Evolutionary conservation across 2,329 filamentous ascomycete genomes (phyloP), one percentile per base, ranked within the genome.

Genomic region (Fusarium dimerum): DNA sequence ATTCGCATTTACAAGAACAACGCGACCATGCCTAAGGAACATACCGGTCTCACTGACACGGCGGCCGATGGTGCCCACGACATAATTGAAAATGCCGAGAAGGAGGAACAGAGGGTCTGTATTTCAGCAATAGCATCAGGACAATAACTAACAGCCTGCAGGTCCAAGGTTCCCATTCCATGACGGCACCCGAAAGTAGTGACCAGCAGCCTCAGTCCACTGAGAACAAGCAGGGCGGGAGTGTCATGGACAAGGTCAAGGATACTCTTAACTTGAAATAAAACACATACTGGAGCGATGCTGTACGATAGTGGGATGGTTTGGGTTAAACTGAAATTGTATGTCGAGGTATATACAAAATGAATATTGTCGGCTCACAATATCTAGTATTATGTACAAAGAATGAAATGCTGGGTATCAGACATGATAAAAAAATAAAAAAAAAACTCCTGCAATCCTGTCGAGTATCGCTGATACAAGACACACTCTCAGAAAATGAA

Each of bases 51-150:
- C 42, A 52, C 62, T 1, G 68, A 71, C 39, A 66, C 70, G 56
- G 64, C 61, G 20, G 70, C 69, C 15, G 47, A 65, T 7, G 69
- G 70, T 48, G 51, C 53, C 7, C 70, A 72, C 43, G 70, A 72
- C 16, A 61, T 72, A 42, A 72, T 72, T 16, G 68, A 71, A 45
- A 48, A 61, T 4, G 70, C 69, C 30, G 70, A 72, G 45, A n/a
- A 62, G 1, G 68, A 71, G 43, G 68, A 71, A 47, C 68, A 71
- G 45, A 62, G 59, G 48, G 67, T 66, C 1, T 34, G 12, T 13
- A 6, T 3, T 2, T 43, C 2, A 6, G 10, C 3, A 17, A 26
- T 3, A 7, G 8, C 1, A 1, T 9, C 1, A 12, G 4, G 6
- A 2, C 13, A 6, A 5, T 1, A 5, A 38, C 49, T 56, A 8